Evolutionary conservation across 2,329 filamentous ascomycete genomes (phyloP), one percentile per base, ranked within the genome.

Genomic region (Claviceps capensis): DNA sequence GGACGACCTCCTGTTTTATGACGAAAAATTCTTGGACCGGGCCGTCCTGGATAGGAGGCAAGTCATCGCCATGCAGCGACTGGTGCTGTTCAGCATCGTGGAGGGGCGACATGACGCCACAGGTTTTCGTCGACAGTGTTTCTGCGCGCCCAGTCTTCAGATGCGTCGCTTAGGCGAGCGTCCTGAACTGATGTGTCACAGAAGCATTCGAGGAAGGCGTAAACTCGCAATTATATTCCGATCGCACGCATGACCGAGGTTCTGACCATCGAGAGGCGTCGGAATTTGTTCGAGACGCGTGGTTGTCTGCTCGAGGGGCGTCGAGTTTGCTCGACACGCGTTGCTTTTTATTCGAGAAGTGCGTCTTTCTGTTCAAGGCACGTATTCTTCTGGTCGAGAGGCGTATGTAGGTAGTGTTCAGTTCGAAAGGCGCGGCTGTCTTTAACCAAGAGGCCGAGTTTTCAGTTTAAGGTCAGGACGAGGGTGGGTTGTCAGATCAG

Each of bases 1-100:
- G 75, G 61, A 89, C 84, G 48, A 98, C 83, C 65, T 87, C 86
- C 69, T 97, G 91, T 69, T 89, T 85, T 51, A 88, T 76, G 53
- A 97, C 71, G 42, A 76, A 72, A 52, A 70, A 73, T 26, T 70
- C 67, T 16, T 68, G 65, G 2, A 70, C 58, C 4, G 66, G 63
- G 8, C 57, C 54, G 54, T 72, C 69, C 48, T 67, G 57, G 36
- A 66, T 57, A 5, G 65, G 65, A 9, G 62, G 61, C 5, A 67
- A 53, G 45, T 61, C 63, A 49, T 67, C 65, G 19, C 65, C 54
- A 37, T 64, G 61, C 22, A 64, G 56, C 47, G 67, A 59, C 42
- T 64, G 59, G 50, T 65, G 63, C 22, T 54, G 59, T 50, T 57
- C 40, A 19, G 6, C 34, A 34, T 38, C 26, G 14, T 45, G 43